These are phyloP conservation scores for Leishmania major DNA, from an alignment of 208 protist genomes.

Conservation along the genomic window DNA sequence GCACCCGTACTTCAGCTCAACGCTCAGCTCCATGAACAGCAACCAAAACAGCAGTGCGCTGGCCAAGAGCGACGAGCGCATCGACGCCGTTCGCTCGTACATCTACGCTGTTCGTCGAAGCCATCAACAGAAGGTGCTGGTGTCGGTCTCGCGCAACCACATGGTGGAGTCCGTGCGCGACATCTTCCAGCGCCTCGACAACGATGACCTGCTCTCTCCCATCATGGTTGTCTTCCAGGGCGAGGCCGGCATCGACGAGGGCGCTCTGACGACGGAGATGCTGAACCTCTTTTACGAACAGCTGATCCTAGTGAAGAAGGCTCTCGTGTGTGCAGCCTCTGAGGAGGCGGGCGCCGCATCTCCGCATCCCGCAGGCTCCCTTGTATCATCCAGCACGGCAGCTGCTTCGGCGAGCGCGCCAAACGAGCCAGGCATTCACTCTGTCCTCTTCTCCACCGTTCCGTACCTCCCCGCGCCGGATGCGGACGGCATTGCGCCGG, in stretches of 20 bases:
- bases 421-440: not conserved
- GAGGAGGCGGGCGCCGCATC: constrained; percentile 13
- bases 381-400: not conserved
- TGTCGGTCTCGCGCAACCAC: constrained; percentile 59
- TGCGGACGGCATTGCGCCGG: constrained; percentile 29
- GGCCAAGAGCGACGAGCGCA: constrained; percentile 53
- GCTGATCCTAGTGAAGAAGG: constrained; percentile 44
- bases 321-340: constrained; percentile 43
- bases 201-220: constrained; percentile 45
- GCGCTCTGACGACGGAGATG: constrained; percentile 74
- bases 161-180: constrained; percentile 72
- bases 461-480: constrained; percentile 51
- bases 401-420: not conserved
- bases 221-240: constrained; percentile 81
- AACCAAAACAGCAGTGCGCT: constrained; percentile 35
- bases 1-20: constrained; percentile 70
- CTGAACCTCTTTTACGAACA: constrained; percentile 76
- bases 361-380: too few species aligned
- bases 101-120: constrained; percentile 55
- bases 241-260: constrained; percentile 73
- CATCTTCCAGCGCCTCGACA: constrained; percentile 47
- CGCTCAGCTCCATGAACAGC: constrained; percentile 18
- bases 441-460: constrained; percentile 25
- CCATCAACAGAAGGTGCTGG: constrained; percentile 42
- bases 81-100: constrained; percentile 65